Conservation (phyloP, 768 basidiomycete genomes). For the Rhizopogon vesiculosus region DNA sequence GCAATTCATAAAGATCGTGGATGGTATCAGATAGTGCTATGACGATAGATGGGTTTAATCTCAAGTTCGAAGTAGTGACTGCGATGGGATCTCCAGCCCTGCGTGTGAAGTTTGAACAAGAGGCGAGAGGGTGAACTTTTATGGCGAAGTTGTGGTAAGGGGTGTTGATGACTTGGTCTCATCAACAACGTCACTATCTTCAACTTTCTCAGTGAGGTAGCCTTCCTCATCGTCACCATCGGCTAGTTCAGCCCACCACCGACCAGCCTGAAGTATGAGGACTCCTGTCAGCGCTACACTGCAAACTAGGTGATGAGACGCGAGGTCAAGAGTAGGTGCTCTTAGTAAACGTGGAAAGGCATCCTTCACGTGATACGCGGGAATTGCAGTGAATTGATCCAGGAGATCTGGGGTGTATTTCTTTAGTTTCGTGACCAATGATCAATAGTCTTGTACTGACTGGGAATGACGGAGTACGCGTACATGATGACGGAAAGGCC, state of each 20-base stretch:
- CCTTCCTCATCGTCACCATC: constrained; percentile 51
- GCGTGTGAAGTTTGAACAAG: not conserved
- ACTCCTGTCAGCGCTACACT: constrained; percentile 88
- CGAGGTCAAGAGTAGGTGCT: constrained; percentile 67
- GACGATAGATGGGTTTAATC: not conserved
- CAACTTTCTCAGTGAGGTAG: constrained; percentile 25
- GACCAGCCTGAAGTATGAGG: constrained; percentile 74
- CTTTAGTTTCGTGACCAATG: constrained; percentile 4
- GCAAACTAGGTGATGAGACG: constrained; percentile 80
- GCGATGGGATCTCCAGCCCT: not conserved
- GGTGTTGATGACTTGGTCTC: constrained; percentile 1
- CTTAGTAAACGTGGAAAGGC: constrained; percentile 63
- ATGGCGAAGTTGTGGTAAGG: not conserved
- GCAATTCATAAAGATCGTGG: not conserved
- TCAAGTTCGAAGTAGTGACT: not conserved
- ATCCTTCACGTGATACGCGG: constrained; percentile 44
- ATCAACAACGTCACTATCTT: constrained; percentile 10
- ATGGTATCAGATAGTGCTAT: not conserved
- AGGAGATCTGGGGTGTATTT: constrained; percentile 41
- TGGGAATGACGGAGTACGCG: constrained; percentile 71
- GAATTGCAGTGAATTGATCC: constrained; percentile 55
- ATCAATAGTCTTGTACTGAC: constrained; percentile 37
- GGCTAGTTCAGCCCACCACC: constrained; percentile 79
- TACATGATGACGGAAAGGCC: constrained; percentile 69
- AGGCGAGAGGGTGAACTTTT: not conserved